phyloP scores from a whole-genome alignment of 208 protist species.

The Leishmania martiniquensis region DNA sequence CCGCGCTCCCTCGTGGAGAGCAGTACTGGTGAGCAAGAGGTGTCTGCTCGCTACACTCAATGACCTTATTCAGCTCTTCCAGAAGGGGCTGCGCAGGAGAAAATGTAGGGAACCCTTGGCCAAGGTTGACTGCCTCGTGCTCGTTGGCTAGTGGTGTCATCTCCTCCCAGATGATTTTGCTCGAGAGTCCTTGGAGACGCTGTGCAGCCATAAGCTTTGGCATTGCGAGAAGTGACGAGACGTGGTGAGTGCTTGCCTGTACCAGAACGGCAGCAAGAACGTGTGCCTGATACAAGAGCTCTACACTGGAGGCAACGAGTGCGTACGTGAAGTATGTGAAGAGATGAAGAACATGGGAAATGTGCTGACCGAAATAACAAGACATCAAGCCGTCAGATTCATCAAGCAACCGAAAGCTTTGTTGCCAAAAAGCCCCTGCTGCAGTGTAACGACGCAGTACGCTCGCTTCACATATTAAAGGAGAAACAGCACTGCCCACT shows the following conservation, averaged over 20 bases:
- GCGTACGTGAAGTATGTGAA: too few relatives aligned
- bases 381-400: too few relatives aligned
- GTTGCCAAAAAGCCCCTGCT: too few relatives aligned
- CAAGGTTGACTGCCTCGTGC: constrained; percentile 92
- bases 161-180: constrained; percentile 68
- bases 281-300: background rate
- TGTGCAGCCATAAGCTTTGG: constrained; percentile 32
- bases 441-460: too few relatives aligned
- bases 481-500: too few relatives aligned
- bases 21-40: constrained; percentile 88
- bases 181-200: constrained; percentile 41
- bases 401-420: too few relatives aligned
- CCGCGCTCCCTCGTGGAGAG: constrained; percentile 56
- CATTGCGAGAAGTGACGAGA: constrained; percentile 14
- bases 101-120: constrained; percentile 92
- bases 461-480: too few relatives aligned
- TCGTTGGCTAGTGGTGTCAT: constrained; percentile 89
- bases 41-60: constrained; percentile 38
- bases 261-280: background rate
- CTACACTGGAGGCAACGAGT: background rate
- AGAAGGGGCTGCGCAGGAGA: constrained; percentile 71
- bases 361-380: too few relatives aligned
- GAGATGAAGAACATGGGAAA: too few relatives aligned
- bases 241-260: background rate
- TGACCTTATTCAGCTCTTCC: constrained; percentile 52